Evolutionary conservation across 495 filamentous ascomycete genomes (phyloP).

Genomic region (Trichocladium uniseriatum): DNA sequence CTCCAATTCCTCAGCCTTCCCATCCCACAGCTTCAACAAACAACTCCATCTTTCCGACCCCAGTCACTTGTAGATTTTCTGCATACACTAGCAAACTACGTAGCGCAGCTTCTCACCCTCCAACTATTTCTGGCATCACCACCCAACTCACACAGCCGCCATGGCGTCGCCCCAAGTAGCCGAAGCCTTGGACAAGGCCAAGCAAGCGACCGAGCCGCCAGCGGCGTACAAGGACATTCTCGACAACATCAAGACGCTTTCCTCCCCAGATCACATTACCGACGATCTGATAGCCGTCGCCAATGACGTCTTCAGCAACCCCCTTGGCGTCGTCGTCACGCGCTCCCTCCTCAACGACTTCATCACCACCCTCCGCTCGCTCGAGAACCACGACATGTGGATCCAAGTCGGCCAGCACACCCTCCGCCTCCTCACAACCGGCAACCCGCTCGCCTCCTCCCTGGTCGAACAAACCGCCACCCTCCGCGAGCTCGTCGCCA

Average conservation of each 20-base stretch:
- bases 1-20: not conserved
- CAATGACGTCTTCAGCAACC: slow-evolving; percentile 56
- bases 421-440: slow-evolving; percentile 48
- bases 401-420: slow-evolving; percentile 63
- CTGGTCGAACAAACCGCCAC: slow-evolving; percentile 82
- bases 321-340: slow-evolving; percentile 64
- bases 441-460: slow-evolving; percentile 39
- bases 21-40: not conserved
- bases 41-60: not conserved
- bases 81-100: not conserved
- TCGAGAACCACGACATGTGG: slow-evolving; percentile 49
- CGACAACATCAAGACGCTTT: slow-evolving; percentile 47
- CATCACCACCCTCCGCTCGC: slow-evolving; percentile 47
- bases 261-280: slow-evolving; percentile 46
- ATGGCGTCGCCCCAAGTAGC: slow-evolving; percentile 27
- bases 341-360: slow-evolving; percentile 62
- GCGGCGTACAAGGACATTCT: slow-evolving; percentile 60
- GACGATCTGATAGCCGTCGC: slow-evolving; percentile 60
- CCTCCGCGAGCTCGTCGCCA: slow-evolving; percentile 71
- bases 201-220: slow-evolving; percentile 25
- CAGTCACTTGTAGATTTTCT: not conserved
- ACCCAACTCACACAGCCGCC: too few species aligned
- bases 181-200: slow-evolving; percentile 46
- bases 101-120: too few species aligned
- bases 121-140: too few species aligned